Base-by-base conservation (phyloP, 768 basidiomycete species). In the Termitomyces sp. region DNA sequence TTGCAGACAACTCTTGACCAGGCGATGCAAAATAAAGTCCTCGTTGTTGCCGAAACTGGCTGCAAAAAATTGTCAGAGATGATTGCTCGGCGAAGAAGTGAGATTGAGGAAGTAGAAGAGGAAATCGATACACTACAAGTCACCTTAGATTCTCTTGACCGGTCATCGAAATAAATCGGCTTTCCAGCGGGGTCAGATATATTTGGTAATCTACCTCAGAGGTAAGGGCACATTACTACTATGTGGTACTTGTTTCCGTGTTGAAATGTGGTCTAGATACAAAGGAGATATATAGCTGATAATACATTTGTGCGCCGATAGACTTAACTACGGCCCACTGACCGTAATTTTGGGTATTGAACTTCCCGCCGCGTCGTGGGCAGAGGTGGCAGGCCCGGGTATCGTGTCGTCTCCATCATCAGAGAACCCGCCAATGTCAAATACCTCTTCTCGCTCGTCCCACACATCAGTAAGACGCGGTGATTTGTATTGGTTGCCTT, bases 361-460 rank as follows among this genome's bases (percentile, higher is more conserved):
- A 16, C 58, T 60, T 38, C 58, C 63, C 32, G 59, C 61, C 9
- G 53, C 50, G n/a, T 63, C 53, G 8, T 32, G 58, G 2, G 15
- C n/a, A 45, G 35, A 46, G 16, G 53, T 42, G 38, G 57, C 57
- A 32, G 58, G 55, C 44, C 66, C 45, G 13, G 68, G 63, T 44
- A 49, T 63, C 24, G 57, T 60, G 38, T 70, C 63, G 50, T 76
- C 76, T 60, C 90, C 87, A 20, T 81, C 77, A 53, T 87, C 86
- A 66, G 84, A 85, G 61, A 85, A 84, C 11, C 80, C 83, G 4
- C 86, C 90, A 55, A 90, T 78, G 46, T 79, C 85, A 70, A 92
- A 91, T 38, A 89, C 63, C 58, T 91, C 89, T 73, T 93, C 91
- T 32, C 85, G 81, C 65, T 89, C 89, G 63, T 92, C 88, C 90